Percentiles rank a stretch among this genome's conserved stretches.
phyloP scores from a whole-genome alignment of 1,139 yeast genomes.

The Pneumocystis sp. region DNA sequence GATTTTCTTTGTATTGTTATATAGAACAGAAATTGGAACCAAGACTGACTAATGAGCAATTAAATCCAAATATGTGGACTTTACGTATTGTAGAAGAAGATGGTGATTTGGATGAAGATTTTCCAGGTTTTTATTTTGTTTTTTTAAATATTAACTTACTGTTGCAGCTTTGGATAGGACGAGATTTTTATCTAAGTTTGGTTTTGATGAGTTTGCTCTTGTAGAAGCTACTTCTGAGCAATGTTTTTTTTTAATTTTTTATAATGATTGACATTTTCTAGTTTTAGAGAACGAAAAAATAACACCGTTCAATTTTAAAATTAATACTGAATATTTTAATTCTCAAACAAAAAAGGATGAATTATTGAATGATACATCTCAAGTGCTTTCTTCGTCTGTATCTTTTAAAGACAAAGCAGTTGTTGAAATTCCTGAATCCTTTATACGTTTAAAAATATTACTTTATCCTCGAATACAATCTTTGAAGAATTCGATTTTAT shows the following conservation, averaged over 20 bases:
- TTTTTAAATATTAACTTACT: background rate
- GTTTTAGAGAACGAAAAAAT: conserved; percentile 5
- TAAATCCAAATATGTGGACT: conserved; percentile 30
- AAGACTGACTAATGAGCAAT: conserved; percentile 18
- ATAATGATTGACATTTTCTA: conserved; percentile 20
- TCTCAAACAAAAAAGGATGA: background rate
- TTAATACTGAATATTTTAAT: background rate
- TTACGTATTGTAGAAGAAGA: conserved; percentile 32
- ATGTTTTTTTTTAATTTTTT: conserved; percentile 13
- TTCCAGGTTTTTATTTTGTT: conserved; percentile 20
- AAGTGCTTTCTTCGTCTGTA: background rate
- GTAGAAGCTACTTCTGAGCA: conserved; percentile 28
- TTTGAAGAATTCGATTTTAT: conserved; percentile 4
- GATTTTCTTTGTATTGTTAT: conserved; percentile 28
- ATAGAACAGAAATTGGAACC: conserved; percentile 22
- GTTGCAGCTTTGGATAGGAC: conserved; percentile 27
- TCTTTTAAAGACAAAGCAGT: conserved; percentile 1
- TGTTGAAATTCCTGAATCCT: conserved; percentile 9
- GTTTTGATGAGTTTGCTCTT: conserved; percentile 33
- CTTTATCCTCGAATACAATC: conserved; percentile 4
- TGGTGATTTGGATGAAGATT: conserved; percentile 34
- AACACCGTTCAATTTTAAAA: background rate
- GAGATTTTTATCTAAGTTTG: conserved; percentile 28
- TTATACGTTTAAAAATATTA: conserved; percentile 5
- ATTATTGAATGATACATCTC: background rate